phyloP scores from a whole-genome alignment of 2,329 filamentous ascomycete genomes.

The Botryosphaeria dothidea region DNA sequence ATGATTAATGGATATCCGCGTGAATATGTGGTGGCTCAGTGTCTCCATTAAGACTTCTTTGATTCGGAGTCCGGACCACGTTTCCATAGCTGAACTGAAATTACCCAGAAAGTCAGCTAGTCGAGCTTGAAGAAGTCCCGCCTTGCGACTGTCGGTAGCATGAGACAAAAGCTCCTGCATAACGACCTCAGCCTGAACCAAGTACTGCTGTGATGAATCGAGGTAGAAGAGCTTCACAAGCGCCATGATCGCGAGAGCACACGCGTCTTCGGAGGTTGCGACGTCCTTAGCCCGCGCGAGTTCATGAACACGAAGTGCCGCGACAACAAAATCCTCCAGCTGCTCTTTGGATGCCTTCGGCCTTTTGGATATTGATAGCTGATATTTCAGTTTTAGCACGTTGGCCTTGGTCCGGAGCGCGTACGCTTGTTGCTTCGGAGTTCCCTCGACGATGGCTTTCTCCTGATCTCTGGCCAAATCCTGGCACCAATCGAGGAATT shows the following conservation, averaged over 20 bases:
- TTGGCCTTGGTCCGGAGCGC: constrained; percentile 10
- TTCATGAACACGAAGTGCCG: neutral
- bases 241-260: constrained; percentile 8
- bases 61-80: neutral
- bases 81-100: neutral
- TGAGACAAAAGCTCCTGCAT: constrained; percentile 3
- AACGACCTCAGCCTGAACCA: constrained; percentile 9
- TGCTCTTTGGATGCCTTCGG: constrained; percentile 1
- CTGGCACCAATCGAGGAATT: constrained; percentile 6
- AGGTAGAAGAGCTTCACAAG: constrained; percentile 13
- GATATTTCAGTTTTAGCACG: constrained; percentile 12
- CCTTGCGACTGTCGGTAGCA: constrained; percentile 13
- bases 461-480: neutral
- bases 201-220: constrained; percentile 2
- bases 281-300: neutral
- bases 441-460: neutral
- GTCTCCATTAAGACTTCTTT: constrained; percentile 19
- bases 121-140: constrained; percentile 3
- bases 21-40: constrained; percentile 17
- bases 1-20: constrained; percentile 5
- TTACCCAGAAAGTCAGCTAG: constrained; percentile 8
- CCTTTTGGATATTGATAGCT: neutral
- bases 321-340: constrained; percentile 4
- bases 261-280: constrained; percentile 3
- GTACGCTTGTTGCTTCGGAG: neutral